A percentile compares a stretch with the other conserved stretches of the same genome.
Conservation (phyloP, 1,284 basidiomycete genomes). For the Leccinum variabile region DNA sequence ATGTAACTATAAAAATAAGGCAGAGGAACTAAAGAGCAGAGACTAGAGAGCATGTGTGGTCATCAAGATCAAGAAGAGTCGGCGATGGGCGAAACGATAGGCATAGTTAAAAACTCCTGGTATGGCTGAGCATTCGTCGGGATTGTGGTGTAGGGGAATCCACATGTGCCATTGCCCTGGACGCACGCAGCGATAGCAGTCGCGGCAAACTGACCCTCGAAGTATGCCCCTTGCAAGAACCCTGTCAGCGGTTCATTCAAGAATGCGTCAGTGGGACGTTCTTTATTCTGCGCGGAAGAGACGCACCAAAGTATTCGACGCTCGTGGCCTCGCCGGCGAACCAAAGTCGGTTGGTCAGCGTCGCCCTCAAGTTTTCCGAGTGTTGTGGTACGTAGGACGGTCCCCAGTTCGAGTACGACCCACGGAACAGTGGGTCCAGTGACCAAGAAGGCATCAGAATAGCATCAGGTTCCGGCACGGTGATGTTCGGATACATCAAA, state of each 20-base stretch:
- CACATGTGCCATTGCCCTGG: slow-evolving; percentile 30
- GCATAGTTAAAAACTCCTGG: slow-evolving; percentile 14
- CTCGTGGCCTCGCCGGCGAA: slow-evolving; percentile 67
- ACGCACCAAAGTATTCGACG: slow-evolving; percentile 54
- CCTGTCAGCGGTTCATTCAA: slow-evolving; percentile 25
- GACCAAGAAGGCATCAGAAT: slow-evolving; percentile 62
- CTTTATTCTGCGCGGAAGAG: background rate
- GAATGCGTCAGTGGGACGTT: background rate
- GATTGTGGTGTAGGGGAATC: slow-evolving; percentile 25
- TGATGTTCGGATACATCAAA: slow-evolving; percentile 55
- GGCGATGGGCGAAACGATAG: background rate
- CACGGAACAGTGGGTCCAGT: slow-evolving; percentile 56
- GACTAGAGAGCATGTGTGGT: background rate
- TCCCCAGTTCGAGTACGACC: slow-evolving; percentile 69
- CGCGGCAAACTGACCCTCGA: slow-evolving; percentile 41
- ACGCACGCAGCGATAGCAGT: slow-evolving; percentile 41
- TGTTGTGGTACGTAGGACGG: slow-evolving; percentile 40
- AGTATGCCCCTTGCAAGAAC: slow-evolving; percentile 48
- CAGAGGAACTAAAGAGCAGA: background rate
- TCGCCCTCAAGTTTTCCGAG: slow-evolving; percentile 51
- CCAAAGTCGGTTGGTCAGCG: slow-evolving; percentile 46
- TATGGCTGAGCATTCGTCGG: slow-evolving; percentile 30
- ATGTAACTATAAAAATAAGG: too few relatives aligned
- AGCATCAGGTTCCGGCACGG: slow-evolving; percentile 52
- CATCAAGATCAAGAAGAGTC: background rate